Evolutionary conservation across 768 basidiomycete species (phyloP).

Genomic region (Baorangia bicolor): DNA sequence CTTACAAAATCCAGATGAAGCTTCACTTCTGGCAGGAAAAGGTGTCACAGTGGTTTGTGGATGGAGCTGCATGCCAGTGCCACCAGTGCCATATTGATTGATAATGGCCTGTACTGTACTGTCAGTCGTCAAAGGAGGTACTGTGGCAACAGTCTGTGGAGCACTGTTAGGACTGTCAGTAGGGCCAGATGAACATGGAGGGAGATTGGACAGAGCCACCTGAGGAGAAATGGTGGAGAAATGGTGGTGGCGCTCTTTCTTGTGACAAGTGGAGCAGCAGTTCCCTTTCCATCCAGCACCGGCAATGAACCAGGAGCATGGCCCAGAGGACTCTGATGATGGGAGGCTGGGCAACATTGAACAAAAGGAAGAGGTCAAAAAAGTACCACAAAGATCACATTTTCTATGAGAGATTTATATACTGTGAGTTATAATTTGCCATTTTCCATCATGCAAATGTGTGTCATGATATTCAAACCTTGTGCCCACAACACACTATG

Average conservation of each 20-base stretch:
- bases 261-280: too few species aligned
- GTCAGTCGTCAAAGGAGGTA: too few species aligned
- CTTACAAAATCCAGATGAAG: background rate
- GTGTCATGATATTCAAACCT: too few species aligned
- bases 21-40: background rate
- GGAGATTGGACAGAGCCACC: background rate
- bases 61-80: background rate
- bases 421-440: too few species aligned
- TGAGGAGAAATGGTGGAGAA: background rate
- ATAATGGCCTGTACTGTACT: background rate
- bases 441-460: too few species aligned
- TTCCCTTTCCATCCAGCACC: too few species aligned
- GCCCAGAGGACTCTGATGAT: background rate
- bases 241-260: too few species aligned
- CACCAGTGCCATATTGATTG: background rate
- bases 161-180: too few species aligned
- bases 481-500: too few species aligned
- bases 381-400: background rate
- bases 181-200: too few species aligned
- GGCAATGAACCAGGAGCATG: too few species aligned
- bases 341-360: background rate
- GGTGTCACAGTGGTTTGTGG: background rate
- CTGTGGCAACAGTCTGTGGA: too few species aligned
- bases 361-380: background rate
- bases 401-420: background rate